Conservation (phyloP, 2,329 filamentous ascomycete species). For the Amphichorda felina region DNA sequence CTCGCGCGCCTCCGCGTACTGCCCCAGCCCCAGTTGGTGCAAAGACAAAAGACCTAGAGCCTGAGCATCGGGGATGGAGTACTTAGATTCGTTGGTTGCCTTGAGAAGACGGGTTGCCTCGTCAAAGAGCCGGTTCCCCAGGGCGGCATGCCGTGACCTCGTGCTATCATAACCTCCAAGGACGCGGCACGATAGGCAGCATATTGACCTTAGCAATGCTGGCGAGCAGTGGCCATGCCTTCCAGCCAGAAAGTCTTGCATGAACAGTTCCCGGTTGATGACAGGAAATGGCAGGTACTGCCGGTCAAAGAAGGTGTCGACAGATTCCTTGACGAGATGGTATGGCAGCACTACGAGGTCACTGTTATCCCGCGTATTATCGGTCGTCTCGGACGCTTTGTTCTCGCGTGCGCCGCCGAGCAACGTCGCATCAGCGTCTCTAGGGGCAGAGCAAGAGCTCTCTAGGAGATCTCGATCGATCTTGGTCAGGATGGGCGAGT, state of each 20-base stretch:
- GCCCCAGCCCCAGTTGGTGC: neutral
- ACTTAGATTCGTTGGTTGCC: neutral
- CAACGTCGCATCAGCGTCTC: no score
- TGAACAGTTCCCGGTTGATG: slow-evolving; percentile 1
- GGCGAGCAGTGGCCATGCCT: slow-evolving; percentile 1
- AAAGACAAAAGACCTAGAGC: neutral
- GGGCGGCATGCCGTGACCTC: neutral
- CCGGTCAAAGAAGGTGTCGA: slow-evolving; percentile 1
- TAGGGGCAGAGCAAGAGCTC: no score
- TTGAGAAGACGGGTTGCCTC: neutral
- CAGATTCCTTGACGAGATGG: neutral
- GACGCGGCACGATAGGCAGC: slow-evolving; percentile 1
- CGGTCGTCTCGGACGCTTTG: no score
- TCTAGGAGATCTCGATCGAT: neutral
- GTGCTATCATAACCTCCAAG: neutral
- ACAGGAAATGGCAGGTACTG: slow-evolving; percentile 2
- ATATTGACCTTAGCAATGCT: slow-evolving; percentile 1
- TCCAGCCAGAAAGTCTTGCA: neutral
- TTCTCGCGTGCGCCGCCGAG: no score
- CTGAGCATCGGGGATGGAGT: slow-evolving; percentile 1
- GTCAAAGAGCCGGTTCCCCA: neutral
- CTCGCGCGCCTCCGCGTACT: neutral
- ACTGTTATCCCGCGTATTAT: neutral
- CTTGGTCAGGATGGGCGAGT: neutral
- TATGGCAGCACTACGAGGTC: neutral